Evolutionary conservation across 305 asterid species (phyloP).

Genomic region (Fraxinus dipetala): DNA sequence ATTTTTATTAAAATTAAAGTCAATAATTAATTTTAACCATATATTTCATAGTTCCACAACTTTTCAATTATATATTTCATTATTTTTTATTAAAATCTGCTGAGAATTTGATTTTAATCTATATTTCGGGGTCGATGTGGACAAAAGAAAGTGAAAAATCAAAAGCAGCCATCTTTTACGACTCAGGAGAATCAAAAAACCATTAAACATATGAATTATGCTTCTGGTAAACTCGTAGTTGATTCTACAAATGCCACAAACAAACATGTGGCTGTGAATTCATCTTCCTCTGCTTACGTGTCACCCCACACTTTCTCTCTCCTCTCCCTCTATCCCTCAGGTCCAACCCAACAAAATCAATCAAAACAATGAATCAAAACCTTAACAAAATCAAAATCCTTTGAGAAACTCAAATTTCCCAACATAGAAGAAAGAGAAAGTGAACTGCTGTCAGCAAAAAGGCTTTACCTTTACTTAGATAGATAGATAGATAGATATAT

Average conservation of each 20-base stretch:
- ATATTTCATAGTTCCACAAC: no score
- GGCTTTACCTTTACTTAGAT: neutral
- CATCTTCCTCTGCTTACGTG: conserved; percentile 42
- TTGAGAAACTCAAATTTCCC: conserved; percentile 8
- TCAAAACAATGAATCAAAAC: conserved; percentile 13
- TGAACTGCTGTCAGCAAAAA: neutral
- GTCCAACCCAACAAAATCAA: conserved; percentile 22
- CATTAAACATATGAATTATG: neutral
- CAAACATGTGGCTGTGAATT: conserved; percentile 69
- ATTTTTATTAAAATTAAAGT: no score
- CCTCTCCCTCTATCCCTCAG: conserved; percentile 27
- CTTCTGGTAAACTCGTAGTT: no score
- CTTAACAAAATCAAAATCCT: conserved; percentile 9
- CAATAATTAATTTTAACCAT: no score
- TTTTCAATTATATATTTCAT: no score
- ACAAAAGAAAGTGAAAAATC: conserved; percentile 20
- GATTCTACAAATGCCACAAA: conserved; percentile 56
- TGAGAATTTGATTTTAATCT: no score
- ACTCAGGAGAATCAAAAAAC: conserved; percentile 23
- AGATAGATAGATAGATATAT: neutral
- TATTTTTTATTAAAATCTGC: no score
- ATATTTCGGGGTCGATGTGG: conserved; percentile 34
- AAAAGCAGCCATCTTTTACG: neutral
- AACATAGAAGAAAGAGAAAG: conserved; percentile 15
- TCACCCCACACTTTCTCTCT: conserved; percentile 33